phyloP scores from a whole-genome alignment of 257 asterid species.

The Datura wrightii region DNA sequence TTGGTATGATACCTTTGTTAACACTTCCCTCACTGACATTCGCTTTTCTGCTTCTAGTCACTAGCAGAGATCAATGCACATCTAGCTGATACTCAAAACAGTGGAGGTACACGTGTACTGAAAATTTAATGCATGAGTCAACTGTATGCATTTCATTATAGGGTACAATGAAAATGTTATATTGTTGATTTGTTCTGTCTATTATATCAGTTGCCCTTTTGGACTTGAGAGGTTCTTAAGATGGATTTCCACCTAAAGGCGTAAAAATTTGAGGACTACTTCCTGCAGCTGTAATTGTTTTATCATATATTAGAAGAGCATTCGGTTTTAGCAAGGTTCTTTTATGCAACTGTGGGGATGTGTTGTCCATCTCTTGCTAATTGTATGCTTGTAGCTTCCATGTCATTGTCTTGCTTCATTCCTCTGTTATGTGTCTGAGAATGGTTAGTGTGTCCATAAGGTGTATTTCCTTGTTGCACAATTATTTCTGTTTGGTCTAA shows the following conservation, averaged over 20 bases:
- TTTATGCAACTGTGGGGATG: neutral
- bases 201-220: neutral
- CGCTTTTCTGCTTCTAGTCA: slow-evolving; percentile 63
- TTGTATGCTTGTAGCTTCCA: neutral
- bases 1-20: slow-evolving; percentile 15
- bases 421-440: slow-evolving; percentile 1
- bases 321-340: neutral
- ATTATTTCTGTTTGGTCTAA: slow-evolving; percentile 1
- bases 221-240: neutral
- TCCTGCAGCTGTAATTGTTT: slow-evolving; percentile 13
- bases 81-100: slow-evolving; percentile 69
- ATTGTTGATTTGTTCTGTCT: neutral
- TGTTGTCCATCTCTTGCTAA: neutral
- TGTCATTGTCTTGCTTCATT: neutral
- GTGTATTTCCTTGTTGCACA: neutral
- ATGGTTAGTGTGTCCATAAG: slow-evolving; percentile 17
- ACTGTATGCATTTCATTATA: slow-evolving; percentile 24
- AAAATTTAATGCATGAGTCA: slow-evolving; percentile 27
- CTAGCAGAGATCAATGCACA: slow-evolving; percentile 81
- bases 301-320: slow-evolving; percentile 10
- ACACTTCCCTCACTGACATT: slow-evolving; percentile 40
- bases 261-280: neutral
- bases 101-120: slow-evolving; percentile 72
- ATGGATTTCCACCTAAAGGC: slow-evolving; percentile 11
- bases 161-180: neutral